phyloP scores from a whole-genome alignment of 805 yeast species.

The Kockiozyma suomiensis region DNA sequence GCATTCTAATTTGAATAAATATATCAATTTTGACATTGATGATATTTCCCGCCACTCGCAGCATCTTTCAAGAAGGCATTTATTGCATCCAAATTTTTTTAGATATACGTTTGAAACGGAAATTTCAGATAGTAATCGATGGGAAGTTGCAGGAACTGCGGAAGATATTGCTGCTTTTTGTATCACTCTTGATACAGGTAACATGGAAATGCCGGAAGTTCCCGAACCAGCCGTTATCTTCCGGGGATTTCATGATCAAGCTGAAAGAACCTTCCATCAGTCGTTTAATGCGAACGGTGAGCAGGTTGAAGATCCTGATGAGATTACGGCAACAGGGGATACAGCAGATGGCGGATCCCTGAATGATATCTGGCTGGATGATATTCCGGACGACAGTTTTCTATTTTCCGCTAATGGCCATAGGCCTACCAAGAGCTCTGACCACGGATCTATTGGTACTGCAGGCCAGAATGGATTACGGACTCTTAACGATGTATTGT shows the following conservation, averaged over 20 bases:
- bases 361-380: conserved; percentile 10
- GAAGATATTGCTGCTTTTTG: conserved; percentile 46
- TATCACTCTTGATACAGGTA: conserved; percentile 34
- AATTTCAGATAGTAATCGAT: conserved; percentile 40
- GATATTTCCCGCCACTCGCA: conserved; percentile 41
- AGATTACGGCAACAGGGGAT: not conserved
- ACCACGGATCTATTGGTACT: not conserved
- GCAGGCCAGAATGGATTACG: not conserved
- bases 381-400: conserved; percentile 18
- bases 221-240: conserved; percentile 28
- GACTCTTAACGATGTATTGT: not conserved
- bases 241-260: conserved; percentile 30
- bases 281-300: conserved; percentile 4
- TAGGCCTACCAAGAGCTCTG: not conserved
- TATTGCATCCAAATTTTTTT: conserved; percentile 55
- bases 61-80: conserved; percentile 43
- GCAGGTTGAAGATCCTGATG: not conserved
- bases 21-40: conserved; percentile 40
- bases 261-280: conserved; percentile 6
- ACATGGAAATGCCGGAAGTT: conserved; percentile 27
- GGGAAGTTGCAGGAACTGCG: conserved; percentile 43
- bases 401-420: conserved; percentile 4
- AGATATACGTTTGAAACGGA: conserved; percentile 45
- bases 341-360: not conserved
- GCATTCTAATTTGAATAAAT: conserved; percentile 16